Base-by-base conservation (phyloP, 768 basidiomycete species). In the Tephrocybe rancida region DNA sequence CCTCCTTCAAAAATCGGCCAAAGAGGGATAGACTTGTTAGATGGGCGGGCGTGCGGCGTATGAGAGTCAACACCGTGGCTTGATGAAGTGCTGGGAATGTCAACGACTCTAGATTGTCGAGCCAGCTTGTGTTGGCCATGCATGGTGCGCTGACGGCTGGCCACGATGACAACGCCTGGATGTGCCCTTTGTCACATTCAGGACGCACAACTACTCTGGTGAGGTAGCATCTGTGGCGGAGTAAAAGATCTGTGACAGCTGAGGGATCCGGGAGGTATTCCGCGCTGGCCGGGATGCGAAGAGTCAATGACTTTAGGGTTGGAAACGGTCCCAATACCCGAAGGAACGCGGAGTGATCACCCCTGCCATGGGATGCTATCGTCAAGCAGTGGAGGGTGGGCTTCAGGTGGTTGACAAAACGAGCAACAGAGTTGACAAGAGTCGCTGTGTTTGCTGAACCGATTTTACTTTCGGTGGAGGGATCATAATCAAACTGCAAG, bases 331-430 rank as follows among this genome's bases (percentile, higher is more conserved):
- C 62, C 2, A 74, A 59, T 2, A 68, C 60, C 3, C 51, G 44
- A 47, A 76, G 70, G 49, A 76, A 70, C 3, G 58, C 35, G 7
- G 73, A 68, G 13, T 73, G 58, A 56, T 75, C 70, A 9, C 60
- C 57, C 4, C 59, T 53, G 7, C 70, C 69, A 0, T 62, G 57
- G 1, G 74, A 75, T 1, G 67, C 61, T n/a, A 78, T 66, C 0
- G 61, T 58, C n/a, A 77, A 62, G 11, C 60, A 63, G 10, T 48
- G 62, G 24, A 77, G 61, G 2, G 65, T 59, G 14, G 52, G 42
- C 6, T 62, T 53, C 10, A 69, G 66, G 32, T 58, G 62, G 13
- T 63, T 61, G 19, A 75, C 63, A 56, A 73, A 73, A 4, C 73
- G 70, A 5, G 68, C 58, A 13, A 74, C 61, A 4, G 57, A 55